phyloP scores from a whole-genome alignment of 257 asterid species.

The Ilex aquifolium region DNA sequence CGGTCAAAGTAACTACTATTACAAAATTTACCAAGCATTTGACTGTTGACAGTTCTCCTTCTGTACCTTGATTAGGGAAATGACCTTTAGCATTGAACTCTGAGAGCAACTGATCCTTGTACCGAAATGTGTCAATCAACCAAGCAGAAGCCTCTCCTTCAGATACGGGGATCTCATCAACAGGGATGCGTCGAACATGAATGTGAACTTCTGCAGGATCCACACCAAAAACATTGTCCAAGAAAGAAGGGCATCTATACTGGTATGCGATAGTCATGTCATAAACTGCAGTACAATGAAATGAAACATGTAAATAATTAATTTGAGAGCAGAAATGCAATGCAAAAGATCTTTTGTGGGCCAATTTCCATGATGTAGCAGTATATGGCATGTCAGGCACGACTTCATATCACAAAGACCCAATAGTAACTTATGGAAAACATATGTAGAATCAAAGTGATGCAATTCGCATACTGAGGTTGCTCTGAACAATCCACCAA shows the following conservation, averaged over 20 bases:
- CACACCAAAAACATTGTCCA: slow-evolving; percentile 1
- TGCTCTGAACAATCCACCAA: no score
- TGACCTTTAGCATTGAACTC: not conserved
- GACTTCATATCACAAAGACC: no score
- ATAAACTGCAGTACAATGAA: not conserved
- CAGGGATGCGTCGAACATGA: slow-evolving; percentile 3
- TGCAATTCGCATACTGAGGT: no score
- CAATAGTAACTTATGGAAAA: no score
- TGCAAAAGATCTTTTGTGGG: no score
- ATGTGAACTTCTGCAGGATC: slow-evolving; percentile 2
- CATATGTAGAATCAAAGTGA: no score
- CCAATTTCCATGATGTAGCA: no score
- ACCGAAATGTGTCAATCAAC: not conserved
- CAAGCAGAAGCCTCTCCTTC: not conserved
- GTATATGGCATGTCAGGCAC: no score
- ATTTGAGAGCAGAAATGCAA: no score
- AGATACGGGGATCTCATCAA: not conserved
- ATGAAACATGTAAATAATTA: not conserved
- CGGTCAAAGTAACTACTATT: not conserved
- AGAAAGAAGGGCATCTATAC: not conserved
- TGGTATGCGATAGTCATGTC: not conserved
- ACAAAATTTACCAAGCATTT: slow-evolving; percentile 2
- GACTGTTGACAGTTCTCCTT: not conserved
- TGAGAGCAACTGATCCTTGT: not conserved
- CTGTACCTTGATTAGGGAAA: not conserved